Evolutionary conservation across 2,329 filamentous ascomycete genomes (phyloP).

Genomic region (Pyrenophora seminiperda): DNA sequence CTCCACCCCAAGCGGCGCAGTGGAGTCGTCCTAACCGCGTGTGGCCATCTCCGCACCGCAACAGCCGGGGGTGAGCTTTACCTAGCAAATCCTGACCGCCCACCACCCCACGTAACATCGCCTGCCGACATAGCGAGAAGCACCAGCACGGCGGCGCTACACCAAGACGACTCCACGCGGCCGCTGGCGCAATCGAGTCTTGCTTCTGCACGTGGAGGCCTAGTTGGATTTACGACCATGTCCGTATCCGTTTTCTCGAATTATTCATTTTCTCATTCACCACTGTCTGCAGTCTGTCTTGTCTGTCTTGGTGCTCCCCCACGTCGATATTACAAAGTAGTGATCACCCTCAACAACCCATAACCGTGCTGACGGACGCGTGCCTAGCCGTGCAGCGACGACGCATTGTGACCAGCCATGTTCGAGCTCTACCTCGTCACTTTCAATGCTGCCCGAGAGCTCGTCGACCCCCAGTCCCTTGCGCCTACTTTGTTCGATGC

Average conservation of each 20-base stretch:
- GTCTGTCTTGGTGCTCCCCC: background rate
- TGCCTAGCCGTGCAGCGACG: constrained; percentile 12
- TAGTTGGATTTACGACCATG: too few species aligned
- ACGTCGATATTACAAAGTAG: background rate
- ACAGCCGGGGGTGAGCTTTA: constrained; percentile 1
- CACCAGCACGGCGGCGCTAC: background rate
- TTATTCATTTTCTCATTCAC: background rate
- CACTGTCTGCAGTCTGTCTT: background rate
- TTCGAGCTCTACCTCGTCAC: constrained; percentile 80
- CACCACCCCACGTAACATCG: constrained; percentile 11
- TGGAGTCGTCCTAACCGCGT: constrained; percentile 13
- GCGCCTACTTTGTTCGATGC: constrained; percentile 65
- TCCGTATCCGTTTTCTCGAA: too few species aligned
- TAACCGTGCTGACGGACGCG: constrained; percentile 28
- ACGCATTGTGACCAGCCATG: constrained; percentile 20
- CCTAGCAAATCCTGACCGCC: constrained; percentile 17
- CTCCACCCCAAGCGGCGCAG: constrained; percentile 26
- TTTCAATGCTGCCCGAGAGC: constrained; percentile 82
- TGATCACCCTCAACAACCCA: constrained; percentile 19
- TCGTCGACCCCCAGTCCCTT: constrained; percentile 72
- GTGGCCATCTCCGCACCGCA: constrained; percentile 10
- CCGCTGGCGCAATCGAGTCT: background rate
- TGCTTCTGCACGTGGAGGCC: too few species aligned
- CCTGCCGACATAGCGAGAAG: background rate
- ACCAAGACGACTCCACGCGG: background rate